Evolutionary conservation across 495 filamentous ascomycete genomes (phyloP).

Genomic region (Penicillium cosmopolitanum): DNA sequence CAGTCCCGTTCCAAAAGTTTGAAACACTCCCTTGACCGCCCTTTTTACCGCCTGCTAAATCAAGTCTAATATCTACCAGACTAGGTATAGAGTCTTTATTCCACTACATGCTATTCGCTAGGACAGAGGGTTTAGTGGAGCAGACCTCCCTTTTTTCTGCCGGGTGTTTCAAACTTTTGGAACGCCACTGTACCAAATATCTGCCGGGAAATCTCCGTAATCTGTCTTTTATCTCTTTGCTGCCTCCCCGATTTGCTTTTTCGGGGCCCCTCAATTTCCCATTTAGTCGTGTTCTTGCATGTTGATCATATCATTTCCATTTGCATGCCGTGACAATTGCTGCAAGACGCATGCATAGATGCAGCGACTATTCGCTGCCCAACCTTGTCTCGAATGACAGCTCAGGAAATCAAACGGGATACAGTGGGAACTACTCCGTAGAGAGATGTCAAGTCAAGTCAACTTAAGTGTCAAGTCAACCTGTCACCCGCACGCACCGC

Average conservation of each 20-base stretch:
- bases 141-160: too few species aligned
- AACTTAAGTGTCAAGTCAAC: background rate
- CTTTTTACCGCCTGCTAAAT: too few species aligned
- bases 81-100: too few species aligned
- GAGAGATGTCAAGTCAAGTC: background rate
- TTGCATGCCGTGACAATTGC: conserved; percentile 1
- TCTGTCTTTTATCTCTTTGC: background rate
- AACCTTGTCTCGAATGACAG: conserved; percentile 16
- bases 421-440: background rate
- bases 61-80: too few species aligned
- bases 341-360: conserved; percentile 14
- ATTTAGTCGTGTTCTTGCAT: background rate
- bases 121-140: too few species aligned
- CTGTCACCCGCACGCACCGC: conserved; percentile 15
- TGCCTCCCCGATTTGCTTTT: background rate
- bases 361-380: conserved; percentile 14
- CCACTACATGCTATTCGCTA: too few species aligned
- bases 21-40: too few species aligned
- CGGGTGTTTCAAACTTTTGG: too few species aligned
- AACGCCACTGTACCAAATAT: background rate
- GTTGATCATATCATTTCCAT: background rate
- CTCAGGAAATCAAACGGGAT: background rate
- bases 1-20: too few species aligned
- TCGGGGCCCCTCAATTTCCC: background rate
- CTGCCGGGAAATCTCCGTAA: background rate